Percentiles rank a stretch among this genome's conserved stretches.
Conservation (phyloP, 306 rosid species). For the Vicia sativa region DNA sequence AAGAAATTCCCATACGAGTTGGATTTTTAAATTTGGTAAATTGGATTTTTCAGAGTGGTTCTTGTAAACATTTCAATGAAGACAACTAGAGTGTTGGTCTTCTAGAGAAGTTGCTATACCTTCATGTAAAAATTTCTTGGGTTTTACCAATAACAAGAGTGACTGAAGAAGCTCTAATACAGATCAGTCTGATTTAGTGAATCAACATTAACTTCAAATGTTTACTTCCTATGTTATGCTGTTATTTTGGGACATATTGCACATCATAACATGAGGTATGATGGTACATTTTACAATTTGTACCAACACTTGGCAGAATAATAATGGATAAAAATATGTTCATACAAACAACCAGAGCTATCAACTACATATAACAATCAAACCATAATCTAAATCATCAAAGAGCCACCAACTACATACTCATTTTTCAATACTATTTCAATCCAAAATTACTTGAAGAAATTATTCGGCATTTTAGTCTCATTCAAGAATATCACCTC, state of each 20-base stretch:
- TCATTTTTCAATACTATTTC: not conserved
- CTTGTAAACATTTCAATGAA: too few species aligned
- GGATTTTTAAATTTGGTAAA: too few species aligned
- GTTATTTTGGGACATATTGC: not conserved
- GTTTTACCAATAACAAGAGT: too few species aligned
- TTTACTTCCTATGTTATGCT: not conserved
- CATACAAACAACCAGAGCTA: not conserved
- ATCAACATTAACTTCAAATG: not conserved
- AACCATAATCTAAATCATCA: not conserved
- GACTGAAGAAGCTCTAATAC: too few species aligned
- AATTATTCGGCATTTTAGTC: not conserved
- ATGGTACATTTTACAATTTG: not conserved
- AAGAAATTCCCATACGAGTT: too few species aligned
- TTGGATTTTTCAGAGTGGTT: too few species aligned
- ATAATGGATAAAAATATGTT: not conserved
- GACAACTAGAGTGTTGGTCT: not conserved
- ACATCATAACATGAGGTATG: not conserved
- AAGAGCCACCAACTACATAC: not conserved
- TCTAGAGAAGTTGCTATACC: too few species aligned
- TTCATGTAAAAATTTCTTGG: too few species aligned
- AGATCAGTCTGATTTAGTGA: too few species aligned
- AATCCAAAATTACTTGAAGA: not conserved
- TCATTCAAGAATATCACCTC: conserved; percentile 23
- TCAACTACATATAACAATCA: not conserved
- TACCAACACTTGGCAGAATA: not conserved